These are phyloP conservation scores for Citrullus amarus DNA, from an alignment of 306 rosid species.

Conservation along the genomic window DNA sequence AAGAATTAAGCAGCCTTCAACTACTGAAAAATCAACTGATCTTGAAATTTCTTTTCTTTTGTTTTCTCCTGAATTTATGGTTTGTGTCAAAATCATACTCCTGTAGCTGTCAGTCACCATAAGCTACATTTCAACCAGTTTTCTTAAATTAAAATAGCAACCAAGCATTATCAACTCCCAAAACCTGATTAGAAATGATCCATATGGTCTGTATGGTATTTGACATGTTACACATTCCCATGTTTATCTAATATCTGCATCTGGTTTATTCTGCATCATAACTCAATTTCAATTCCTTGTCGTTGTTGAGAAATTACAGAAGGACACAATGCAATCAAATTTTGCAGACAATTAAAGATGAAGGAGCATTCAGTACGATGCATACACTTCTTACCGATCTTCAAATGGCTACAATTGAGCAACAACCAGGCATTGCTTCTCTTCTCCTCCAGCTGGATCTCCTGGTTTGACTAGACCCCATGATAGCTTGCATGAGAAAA, in stretches of 20 bases:
- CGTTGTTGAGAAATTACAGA: conserved; percentile 21
- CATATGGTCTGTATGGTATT: not conserved
- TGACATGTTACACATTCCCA: not conserved
- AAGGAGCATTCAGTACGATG: conserved; percentile 81
- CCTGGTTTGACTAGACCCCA: conserved; percentile 37
- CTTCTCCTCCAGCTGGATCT: conserved; percentile 98
- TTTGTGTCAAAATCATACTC: not conserved
- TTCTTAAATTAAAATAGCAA: not conserved
- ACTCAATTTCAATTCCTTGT: conserved; percentile 6
- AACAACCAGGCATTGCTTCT: conserved; percentile 54
- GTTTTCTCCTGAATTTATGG: not conserved
- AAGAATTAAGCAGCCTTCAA: not conserved
- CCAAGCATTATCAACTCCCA: not conserved
- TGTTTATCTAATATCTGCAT: not conserved
- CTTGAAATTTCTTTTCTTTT: not conserved
- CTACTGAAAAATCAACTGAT: not conserved
- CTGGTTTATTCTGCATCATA: not conserved
- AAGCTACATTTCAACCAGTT: not conserved
- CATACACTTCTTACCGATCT: conserved; percentile 81
- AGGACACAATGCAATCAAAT: conserved; percentile 60
- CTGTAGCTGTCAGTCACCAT: not conserved
- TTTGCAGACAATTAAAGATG: conserved; percentile 69
- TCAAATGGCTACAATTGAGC: conserved; percentile 91
- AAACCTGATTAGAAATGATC: too few relatives aligned
- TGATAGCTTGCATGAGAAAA: not conserved